These are phyloP conservation scores for Penicillium sp. DNA, from an alignment of 2,329 filamentous ascomycete genomes.

Conservation along the genomic window DNA sequence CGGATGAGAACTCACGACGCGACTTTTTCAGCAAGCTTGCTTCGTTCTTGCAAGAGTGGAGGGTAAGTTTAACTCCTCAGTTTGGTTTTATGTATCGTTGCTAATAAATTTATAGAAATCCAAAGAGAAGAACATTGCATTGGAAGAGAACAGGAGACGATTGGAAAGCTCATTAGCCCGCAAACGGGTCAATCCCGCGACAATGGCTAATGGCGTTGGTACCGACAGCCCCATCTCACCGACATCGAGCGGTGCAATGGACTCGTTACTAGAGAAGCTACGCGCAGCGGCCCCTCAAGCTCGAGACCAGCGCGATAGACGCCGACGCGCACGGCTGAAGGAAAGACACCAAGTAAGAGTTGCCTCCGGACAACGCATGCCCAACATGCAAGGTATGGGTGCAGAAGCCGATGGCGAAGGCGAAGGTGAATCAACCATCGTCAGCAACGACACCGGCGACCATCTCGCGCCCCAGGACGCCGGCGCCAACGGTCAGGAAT, in stretches of 20 bases:
- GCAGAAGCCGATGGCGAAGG: constrained; percentile 39
- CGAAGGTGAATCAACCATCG: constrained; percentile 35
- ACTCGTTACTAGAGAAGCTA: constrained; percentile 89
- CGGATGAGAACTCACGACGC: constrained; percentile 85
- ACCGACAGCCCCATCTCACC: constrained; percentile 59
- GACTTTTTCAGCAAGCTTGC: constrained; percentile 96
- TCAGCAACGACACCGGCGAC: constrained; percentile 38
- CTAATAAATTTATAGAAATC: constrained; percentile 60
- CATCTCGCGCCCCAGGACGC: constrained; percentile 47
- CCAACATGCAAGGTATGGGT: constrained; percentile 58
- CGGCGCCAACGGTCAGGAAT: constrained; percentile 31
- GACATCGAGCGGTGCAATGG: constrained; percentile 84
- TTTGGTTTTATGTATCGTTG: background rate
- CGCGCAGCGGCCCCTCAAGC: constrained; percentile 88
- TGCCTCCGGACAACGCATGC: constrained; percentile 84
- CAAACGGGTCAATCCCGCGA: constrained; percentile 64
- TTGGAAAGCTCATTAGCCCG: constrained; percentile 92
- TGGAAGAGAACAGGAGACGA: constrained; percentile 77
- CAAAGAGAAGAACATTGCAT: constrained; percentile 78
- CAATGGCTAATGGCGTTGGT: constrained; percentile 54
- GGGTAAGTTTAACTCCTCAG: constrained; percentile 48
- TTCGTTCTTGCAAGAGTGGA: constrained; percentile 87
- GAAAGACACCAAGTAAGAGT: constrained; percentile 86
- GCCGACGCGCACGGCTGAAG: constrained; percentile 81
- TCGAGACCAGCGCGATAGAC: constrained; percentile 81